phyloP scores from a whole-genome alignment of 768 basidiomycete species.

The Dentipellis sp. region DNA sequence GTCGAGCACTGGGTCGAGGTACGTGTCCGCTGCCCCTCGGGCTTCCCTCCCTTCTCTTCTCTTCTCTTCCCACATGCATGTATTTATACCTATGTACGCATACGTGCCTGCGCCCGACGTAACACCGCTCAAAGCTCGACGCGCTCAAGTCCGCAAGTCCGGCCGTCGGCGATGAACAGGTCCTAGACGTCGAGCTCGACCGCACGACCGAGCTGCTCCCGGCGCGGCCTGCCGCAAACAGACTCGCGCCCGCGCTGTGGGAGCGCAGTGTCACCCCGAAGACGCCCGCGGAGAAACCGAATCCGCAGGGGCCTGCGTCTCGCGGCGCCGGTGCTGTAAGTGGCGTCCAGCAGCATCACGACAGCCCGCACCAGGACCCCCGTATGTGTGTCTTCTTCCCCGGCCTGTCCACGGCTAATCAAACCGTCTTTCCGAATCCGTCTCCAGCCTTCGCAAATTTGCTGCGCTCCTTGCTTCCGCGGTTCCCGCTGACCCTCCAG shows the following conservation, averaged over 20 bases:
- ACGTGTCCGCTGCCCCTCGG: slow-evolving; percentile 9
- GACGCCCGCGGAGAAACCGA: not conserved
- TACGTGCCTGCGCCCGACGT: not conserved
- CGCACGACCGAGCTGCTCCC: slow-evolving; percentile 31
- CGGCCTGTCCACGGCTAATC: not conserved
- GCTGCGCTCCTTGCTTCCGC: slow-evolving; percentile 28
- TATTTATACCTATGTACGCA: not conserved
- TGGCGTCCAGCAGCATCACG: not conserved
- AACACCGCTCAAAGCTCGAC: slow-evolving; percentile 29
- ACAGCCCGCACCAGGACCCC: not conserved
- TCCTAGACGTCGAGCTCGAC: slow-evolving; percentile 41
- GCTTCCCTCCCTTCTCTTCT: not conserved
- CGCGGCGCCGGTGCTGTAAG: not conserved
- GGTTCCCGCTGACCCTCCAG: slow-evolving; percentile 35
- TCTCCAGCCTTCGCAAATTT: slow-evolving; percentile 24
- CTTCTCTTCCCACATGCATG: not conserved
- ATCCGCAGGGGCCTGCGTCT: not conserved
- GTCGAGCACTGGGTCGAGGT: slow-evolving; percentile 49
- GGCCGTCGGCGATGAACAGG: slow-evolving; percentile 38
- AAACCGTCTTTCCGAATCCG: not conserved
- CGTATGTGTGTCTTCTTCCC: not conserved
- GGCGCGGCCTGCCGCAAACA: slow-evolving; percentile 8
- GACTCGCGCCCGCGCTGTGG: slow-evolving; percentile 15
- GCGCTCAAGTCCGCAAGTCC: slow-evolving; percentile 26
- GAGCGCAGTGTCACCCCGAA: not conserved